Evolutionary conservation across 1,284 basidiomycete genomes (phyloP), one percentile per base, ranked within the genome.

Genomic region (Takashimella koratensis): DNA sequence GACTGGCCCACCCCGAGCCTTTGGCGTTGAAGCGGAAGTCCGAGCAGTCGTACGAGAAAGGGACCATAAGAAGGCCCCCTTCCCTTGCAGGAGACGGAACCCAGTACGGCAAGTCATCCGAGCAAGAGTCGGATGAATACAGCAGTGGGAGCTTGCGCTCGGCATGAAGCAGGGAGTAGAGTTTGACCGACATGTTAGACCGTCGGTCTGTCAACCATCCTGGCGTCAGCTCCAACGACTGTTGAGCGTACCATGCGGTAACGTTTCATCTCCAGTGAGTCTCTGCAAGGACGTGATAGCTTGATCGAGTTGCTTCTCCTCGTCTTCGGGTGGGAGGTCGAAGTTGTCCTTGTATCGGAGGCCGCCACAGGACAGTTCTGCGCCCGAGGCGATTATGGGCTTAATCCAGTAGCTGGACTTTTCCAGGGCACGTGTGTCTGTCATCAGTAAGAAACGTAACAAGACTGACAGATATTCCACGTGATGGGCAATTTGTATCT

Each of bases 91-190:
- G 65, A 2, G 60, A 63, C 0, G 66, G 63, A 4, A 71, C 64
- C 67, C 71, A 76, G 57, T 73, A 76, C 3, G 75, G 75, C 3
- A 76, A 61, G 45, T 76, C 75, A 30, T 76, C 75, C 27, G 70
- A 62, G 54, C 69, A 56, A 22, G 58, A 60, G 51, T 65, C 60
- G 4, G 61, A 60, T 4, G 56, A 58, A 54, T 62, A 61, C 8
- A 52, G 39, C 3, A 63, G 52, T 8, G 64, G 58, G 22, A 63
- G 43, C 1, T 30, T 21, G 2, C 56, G 53, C n/a, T 52, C 36
- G 16, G 47, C 16, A 47, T 62, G 57, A 1, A 52, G 56, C 1
- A 47, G 47, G 11, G 60, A 50, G 52, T 66, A 66, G 8, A 66
- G 57, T 47, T 58, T 58, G n/a, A 52, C 47, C 1, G 62, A 55